Conservation (phyloP, 495 filamentous ascomycete species). For the Baudoinia panamericana region DNA sequence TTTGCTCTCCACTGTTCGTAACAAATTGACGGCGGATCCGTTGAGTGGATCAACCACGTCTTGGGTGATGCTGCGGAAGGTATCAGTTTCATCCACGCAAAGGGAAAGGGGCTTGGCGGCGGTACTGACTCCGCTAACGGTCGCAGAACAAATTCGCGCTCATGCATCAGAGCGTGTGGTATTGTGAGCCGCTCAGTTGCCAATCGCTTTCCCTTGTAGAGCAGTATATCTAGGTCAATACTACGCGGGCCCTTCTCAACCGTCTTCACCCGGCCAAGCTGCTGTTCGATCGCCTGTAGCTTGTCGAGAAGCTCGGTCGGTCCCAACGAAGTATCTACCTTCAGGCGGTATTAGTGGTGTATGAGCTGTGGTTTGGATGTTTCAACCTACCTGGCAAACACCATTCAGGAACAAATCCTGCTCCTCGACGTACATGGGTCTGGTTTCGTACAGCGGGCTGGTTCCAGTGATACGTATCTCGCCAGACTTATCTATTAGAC, state of each 20-base stretch:
- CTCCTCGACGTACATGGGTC: conserved; percentile 89
- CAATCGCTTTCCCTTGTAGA: conserved; percentile 61
- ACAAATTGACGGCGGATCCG: not conserved
- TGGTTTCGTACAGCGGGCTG: conserved; percentile 84
- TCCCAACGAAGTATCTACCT: conserved; percentile 71
- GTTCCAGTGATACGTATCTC: conserved; percentile 65
- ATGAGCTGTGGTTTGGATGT: not conserved
- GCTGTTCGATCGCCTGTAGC: conserved; percentile 70
- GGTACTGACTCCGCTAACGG: conserved; percentile 68
- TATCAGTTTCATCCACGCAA: no score
- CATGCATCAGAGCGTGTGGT: conserved; percentile 73
- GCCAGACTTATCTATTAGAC: conserved; percentile 49
- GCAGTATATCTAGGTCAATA: conserved; percentile 86
- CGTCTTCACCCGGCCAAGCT: conserved; percentile 63
- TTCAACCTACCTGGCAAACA: conserved; percentile 65
- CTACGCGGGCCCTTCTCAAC: conserved; percentile 88
- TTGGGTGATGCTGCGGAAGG: no score
- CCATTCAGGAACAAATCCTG: conserved; percentile 86
- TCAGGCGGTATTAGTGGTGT: conserved; percentile 5
- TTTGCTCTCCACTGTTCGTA: not conserved
- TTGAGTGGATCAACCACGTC: no score
- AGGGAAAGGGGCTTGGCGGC: no score
- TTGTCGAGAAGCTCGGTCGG: conserved; percentile 64
- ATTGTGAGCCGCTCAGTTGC: conserved; percentile 60
- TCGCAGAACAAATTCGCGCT: conserved; percentile 84